Percentiles rank a stretch among this genome's conserved stretches.
phyloP scores from a whole-genome alignment of 129 eudicot genomes.

The Heracleum sosnowskyi region DNA sequence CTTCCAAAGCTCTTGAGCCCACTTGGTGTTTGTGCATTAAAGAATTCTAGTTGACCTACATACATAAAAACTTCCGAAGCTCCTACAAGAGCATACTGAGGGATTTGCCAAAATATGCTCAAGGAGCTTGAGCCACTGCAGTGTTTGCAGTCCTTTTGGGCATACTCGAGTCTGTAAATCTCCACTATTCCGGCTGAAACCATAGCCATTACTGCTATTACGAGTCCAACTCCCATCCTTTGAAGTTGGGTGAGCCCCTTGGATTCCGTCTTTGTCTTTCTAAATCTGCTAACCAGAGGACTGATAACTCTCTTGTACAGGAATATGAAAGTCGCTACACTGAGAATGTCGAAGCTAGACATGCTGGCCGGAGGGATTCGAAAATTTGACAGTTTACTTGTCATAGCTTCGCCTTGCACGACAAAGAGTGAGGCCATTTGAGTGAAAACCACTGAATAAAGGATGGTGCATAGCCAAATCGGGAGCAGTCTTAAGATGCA shows the following conservation, averaged over 20 bases:
- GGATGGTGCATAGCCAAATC: slow-evolving; percentile 90
- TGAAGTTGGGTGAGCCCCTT: slow-evolving; percentile 88
- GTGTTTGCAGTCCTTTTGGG: slow-evolving; percentile 52
- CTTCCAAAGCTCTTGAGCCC: slow-evolving; percentile 93
- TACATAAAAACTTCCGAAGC: slow-evolving; percentile 92
- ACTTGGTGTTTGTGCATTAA: slow-evolving; percentile 93
- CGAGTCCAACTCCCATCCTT: slow-evolving; percentile 89
- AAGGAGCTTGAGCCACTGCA: slow-evolving; percentile 73
- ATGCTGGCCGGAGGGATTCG: slow-evolving; percentile 88
- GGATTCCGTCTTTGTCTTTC: slow-evolving; percentile 39
- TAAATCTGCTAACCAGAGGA: slow-evolving; percentile 46
- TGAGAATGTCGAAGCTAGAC: slow-evolving; percentile 88
- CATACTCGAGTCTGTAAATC: slow-evolving; percentile 61
- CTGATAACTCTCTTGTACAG: slow-evolving; percentile 58
- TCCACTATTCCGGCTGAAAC: slow-evolving; percentile 82
- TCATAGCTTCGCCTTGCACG: slow-evolving; percentile 94
- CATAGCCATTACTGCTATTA: slow-evolving; percentile 83
- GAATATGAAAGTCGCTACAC: slow-evolving; percentile 77
- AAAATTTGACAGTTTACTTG: slow-evolving; percentile 52
- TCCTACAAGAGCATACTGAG: slow-evolving; percentile 78
- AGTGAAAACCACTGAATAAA: slow-evolving; percentile 82
- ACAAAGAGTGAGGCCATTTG: slow-evolving; percentile 97
- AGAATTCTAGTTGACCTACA: slow-evolving; percentile 89
- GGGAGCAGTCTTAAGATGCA: slow-evolving; percentile 82
- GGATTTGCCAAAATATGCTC: slow-evolving; percentile 92